A percentile compares a stretch with the other conserved stretches of the same genome.
Evolutionary conservation across 2,329 filamentous ascomycete genomes (phyloP).

Genomic region (Apiospora rasikravindrae): DNA sequence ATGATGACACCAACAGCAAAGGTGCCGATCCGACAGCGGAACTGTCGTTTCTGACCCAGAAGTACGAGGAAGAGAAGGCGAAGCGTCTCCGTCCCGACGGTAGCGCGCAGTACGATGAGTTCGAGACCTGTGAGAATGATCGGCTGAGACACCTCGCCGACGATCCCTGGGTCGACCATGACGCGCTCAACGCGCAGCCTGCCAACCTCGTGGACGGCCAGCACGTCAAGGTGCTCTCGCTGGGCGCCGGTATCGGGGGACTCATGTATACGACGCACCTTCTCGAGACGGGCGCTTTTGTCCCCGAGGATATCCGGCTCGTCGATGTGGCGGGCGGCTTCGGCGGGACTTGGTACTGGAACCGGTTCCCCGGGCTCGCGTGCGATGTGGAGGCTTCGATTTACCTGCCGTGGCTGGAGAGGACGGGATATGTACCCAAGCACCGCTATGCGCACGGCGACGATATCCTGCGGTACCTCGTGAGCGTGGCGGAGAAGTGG

Average conservation of each 20-base stretch:
- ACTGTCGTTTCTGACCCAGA: background rate
- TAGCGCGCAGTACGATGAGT: background rate
- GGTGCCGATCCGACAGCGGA: background rate
- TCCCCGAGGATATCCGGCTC: slow-evolving; percentile 45
- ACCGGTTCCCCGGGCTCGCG: slow-evolving; percentile 53
- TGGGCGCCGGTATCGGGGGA: slow-evolving; percentile 36
- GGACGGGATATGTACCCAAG: slow-evolving; percentile 63
- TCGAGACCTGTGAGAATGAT: background rate
- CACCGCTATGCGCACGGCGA: slow-evolving; percentile 44
- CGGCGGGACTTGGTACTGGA: slow-evolving; percentile 60
- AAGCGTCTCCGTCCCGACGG: background rate
- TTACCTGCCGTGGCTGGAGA: slow-evolving; percentile 66
- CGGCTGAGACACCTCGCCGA: background rate
- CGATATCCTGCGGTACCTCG: slow-evolving; percentile 51
- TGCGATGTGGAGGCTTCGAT: slow-evolving; percentile 65
- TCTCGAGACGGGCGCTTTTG: slow-evolving; percentile 39
- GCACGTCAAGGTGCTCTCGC: slow-evolving; percentile 31
- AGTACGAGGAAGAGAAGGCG: background rate
- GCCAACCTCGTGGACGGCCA: slow-evolving; percentile 20
- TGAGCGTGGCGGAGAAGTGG: slow-evolving; percentile 50
- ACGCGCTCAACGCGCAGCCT: background rate
- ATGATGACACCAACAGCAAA: background rate
- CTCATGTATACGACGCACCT: slow-evolving; percentile 37
- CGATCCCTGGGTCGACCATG: background rate
- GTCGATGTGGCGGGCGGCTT: slow-evolving; percentile 50